Evolutionary conservation across 495 filamentous ascomycete genomes (phyloP).

Genomic region (Neurospora sp.): DNA sequence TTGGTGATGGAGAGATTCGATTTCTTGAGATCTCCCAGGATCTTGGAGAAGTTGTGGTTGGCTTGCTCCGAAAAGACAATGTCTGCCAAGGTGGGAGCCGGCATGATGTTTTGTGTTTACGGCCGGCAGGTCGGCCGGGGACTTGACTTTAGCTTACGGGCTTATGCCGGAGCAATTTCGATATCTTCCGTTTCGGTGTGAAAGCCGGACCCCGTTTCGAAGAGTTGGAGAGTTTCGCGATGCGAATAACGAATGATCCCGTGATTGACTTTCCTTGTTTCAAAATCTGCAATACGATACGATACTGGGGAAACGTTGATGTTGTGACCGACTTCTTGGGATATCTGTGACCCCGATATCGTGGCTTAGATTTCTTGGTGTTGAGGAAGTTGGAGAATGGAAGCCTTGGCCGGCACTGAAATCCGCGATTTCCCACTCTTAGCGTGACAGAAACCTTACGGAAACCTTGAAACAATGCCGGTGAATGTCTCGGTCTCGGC

Average conservation of each 20-base stretch:
- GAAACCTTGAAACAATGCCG: not conserved
- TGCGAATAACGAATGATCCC: not conserved
- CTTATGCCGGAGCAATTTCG: not conserved
- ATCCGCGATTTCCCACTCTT: not conserved
- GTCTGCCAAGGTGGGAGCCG: conserved; percentile 24
- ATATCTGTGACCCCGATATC: not conserved
- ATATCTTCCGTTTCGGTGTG: not conserved
- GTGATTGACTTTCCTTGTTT: not conserved
- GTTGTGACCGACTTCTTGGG: not conserved
- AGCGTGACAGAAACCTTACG: not conserved
- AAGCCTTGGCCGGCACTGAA: not conserved
- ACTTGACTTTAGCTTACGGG: not conserved
- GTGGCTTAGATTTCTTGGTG: not conserved
- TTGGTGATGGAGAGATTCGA: conserved; percentile 71
- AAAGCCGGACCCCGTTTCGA: not conserved
- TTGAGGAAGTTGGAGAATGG: not conserved
- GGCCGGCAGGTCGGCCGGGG: not conserved
- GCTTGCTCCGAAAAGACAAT: conserved; percentile 41
- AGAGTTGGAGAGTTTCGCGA: not conserved
- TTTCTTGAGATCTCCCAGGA: conserved; percentile 52
- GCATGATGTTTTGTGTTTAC: conserved; percentile 5
- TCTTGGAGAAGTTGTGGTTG: conserved; percentile 42
- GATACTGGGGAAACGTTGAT: not conserved
- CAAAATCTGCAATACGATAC: not conserved
- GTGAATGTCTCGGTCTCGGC: not conserved